A percentile compares a stretch with the other conserved stretches of the same genome.
Evolutionary conservation across 257 asterid genomes (phyloP).

Genomic region (Scutellaria baicalensis): DNA sequence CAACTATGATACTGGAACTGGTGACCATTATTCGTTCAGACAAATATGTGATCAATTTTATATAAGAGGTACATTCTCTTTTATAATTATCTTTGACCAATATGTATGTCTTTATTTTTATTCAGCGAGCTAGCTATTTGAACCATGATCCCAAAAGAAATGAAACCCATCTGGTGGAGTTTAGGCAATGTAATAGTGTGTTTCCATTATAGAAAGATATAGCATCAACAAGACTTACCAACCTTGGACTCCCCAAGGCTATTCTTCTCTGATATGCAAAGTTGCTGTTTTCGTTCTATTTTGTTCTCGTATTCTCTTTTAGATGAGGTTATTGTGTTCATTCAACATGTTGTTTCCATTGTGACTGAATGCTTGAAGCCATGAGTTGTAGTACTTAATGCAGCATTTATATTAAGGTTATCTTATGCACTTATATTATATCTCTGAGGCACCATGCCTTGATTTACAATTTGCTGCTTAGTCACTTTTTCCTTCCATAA

Average conservation of each 20-base stretch:
- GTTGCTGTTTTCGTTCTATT: background rate
- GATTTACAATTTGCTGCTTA: background rate
- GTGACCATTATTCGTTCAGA: constrained; percentile 95
- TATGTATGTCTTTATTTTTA: background rate
- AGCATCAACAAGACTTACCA: background rate
- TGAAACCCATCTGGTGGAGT: background rate
- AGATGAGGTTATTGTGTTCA: background rate
- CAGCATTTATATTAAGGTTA: background rate
- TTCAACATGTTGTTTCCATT: background rate
- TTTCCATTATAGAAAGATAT: background rate
- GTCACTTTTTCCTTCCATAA: background rate
- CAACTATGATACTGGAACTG: constrained; percentile 98
- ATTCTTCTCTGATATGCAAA: background rate
- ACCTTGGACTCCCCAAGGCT: background rate
- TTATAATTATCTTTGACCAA: background rate
- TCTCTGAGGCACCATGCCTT: background rate
- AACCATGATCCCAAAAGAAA: background rate
- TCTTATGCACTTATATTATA: background rate
- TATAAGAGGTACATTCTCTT: constrained; percentile 53
- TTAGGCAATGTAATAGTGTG: background rate
- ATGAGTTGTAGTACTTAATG: background rate
- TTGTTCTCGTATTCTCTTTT: background rate
- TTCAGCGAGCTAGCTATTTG: background rate
- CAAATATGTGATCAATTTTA: constrained; percentile 95
- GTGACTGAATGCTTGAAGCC: background rate